phyloP scores from a whole-genome alignment of 1,284 basidiomycete genomes.

The Ceratobasidium theobromae region DNA sequence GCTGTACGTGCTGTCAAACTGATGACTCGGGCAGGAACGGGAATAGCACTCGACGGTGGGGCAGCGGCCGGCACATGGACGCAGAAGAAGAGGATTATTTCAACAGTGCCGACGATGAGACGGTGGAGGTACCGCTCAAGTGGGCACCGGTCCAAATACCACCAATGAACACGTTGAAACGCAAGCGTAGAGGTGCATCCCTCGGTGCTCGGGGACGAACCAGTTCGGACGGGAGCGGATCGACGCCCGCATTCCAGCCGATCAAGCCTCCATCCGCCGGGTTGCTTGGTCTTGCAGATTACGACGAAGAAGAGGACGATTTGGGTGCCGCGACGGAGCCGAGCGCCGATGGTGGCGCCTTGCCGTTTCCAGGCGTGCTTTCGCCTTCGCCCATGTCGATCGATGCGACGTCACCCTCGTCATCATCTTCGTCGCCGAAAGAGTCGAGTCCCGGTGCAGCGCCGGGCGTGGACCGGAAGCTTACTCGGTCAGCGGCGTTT shows the following conservation, averaged over 20 bases:
- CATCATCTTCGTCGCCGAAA: constrained; percentile 21
- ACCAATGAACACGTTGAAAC: constrained; percentile 52
- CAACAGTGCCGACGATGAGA: constrained; percentile 72
- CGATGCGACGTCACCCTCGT: constrained; percentile 1
- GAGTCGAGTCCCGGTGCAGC: constrained; percentile 7
- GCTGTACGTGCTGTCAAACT: constrained; percentile 29
- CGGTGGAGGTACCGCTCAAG: constrained; percentile 44
- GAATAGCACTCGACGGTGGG: constrained; percentile 48
- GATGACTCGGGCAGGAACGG: constrained; percentile 17
- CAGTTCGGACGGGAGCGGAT: constrained; percentile 45
- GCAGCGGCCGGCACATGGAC: constrained; percentile 58
- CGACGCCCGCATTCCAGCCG: constrained; percentile 49
- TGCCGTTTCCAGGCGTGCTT: constrained; percentile 13
- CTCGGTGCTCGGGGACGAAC: constrained; percentile 39
- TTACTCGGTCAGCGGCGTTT: constrained; percentile 39
- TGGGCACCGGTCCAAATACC: constrained; percentile 26
- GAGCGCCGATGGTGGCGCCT: constrained; percentile 4
- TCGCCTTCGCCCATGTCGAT: constrained; percentile 21
- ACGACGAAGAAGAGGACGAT: constrained; percentile 63
- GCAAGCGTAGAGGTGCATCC: constrained; percentile 50
- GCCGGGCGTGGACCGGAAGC: constrained; percentile 41
- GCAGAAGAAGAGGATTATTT: constrained; percentile 85
- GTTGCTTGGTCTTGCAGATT: constrained; percentile 66
- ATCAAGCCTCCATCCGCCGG: constrained; percentile 51
- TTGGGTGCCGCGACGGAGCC: constrained; percentile 2